Evolutionary conservation across 225 moss, liverwort and hornwort species (phyloP), one percentile per base, ranked within the genome.

Genomic region (Straminergon stramineum): DNA sequence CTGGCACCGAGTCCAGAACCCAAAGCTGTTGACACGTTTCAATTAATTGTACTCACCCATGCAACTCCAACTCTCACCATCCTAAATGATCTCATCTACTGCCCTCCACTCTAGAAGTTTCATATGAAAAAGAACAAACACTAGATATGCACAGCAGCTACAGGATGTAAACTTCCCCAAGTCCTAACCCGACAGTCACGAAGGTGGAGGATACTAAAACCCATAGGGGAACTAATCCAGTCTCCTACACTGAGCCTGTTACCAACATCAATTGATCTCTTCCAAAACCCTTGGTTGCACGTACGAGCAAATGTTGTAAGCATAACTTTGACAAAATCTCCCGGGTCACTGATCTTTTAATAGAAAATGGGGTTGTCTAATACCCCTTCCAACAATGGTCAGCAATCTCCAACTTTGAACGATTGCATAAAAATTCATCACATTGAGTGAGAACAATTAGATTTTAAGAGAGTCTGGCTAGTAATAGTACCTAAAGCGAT

Each of bases 1-100:
- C 97, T 86, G 89, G 95, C 71, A 96, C 91, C 90, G 98, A 96
- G 94, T 99, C 98, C 91, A 99, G 91, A 93, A 99, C 90, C 98
- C 96, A 97, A 87, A 99, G 96, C 98, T 98, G 98, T 95, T 91
- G 91, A 92, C 94, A 89, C 89, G 88, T 92, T 96, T 92, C 88
- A 83, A 86, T 95, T 92, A 92, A 95, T 92, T 89, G 86, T 90
- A 89, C 89, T 96, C 39, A 79, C 86, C 79, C 73, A 65, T 35
- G 90, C 86, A 90, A 79, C 71, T 78, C 53, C 73, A 88, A 62
- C 62, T 82, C 79, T 31, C 73, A 82, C 66, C 61, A 82, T 75
- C 62, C 87, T 68, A 90, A 87, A 81, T 39, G 43, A 60, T 45
- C 85, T 83, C 75, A 81, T 74, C 66, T 56, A 66, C 81, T 75